These are phyloP conservation scores for Cucurbita moschata DNA, from an alignment of 306 rosid genomes.

Conservation along the genomic window DNA sequence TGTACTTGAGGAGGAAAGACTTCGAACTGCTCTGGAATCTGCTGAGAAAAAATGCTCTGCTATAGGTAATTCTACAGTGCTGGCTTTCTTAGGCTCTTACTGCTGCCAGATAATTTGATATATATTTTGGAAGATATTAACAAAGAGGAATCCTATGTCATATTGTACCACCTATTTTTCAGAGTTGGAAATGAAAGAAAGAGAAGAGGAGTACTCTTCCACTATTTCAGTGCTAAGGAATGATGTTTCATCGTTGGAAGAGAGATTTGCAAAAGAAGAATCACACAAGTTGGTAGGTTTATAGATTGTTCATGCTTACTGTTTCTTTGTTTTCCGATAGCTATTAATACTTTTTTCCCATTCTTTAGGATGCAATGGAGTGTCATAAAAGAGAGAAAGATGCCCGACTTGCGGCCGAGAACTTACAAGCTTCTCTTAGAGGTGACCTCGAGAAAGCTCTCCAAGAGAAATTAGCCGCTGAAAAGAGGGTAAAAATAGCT, in stretches of 20 bases:
- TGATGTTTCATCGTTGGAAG: slow-evolving; percentile 37
- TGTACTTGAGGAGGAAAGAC: slow-evolving; percentile 48
- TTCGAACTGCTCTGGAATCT: slow-evolving; percentile 39
- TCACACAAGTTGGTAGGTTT: slow-evolving; percentile 55
- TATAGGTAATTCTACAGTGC: slow-evolving; percentile 29
- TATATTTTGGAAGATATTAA: background rate
- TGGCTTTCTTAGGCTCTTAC: background rate
- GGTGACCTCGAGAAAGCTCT: slow-evolving; percentile 50
- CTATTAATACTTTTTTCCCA: background rate
- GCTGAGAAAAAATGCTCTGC: slow-evolving; percentile 55
- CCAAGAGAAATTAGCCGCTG: slow-evolving; percentile 52
- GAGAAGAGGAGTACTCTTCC: slow-evolving; percentile 33
- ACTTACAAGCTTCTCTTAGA: slow-evolving; percentile 37
- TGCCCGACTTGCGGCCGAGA: slow-evolving; percentile 50
- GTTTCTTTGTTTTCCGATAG: background rate
- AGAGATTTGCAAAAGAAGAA: slow-evolving; percentile 46
- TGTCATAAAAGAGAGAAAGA: slow-evolving; percentile 50
- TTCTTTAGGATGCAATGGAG: slow-evolving; percentile 52
- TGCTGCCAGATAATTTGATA: background rate
- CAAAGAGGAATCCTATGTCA: background rate
- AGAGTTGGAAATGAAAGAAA: slow-evolving; percentile 58
- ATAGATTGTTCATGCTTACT: background rate
- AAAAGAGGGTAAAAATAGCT: slow-evolving; percentile 38
- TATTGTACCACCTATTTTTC: slow-evolving; percentile 17
- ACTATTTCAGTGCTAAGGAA: slow-evolving; percentile 28